Evolutionary conservation across 2,329 filamentous ascomycete species (phyloP).

Genomic region (Coniochaeta prunicola): DNA sequence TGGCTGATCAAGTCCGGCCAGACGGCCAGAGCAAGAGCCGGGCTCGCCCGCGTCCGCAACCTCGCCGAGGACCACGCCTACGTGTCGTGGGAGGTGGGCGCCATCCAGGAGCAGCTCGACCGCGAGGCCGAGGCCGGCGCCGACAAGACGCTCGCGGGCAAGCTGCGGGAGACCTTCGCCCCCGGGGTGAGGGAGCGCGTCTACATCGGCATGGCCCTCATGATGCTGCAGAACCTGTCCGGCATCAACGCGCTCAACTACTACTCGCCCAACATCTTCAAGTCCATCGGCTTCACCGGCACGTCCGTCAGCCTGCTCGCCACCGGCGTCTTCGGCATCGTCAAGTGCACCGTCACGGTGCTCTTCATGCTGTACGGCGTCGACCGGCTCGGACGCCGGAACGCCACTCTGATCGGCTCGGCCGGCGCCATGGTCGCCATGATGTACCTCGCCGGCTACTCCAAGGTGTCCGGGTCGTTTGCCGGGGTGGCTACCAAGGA

Average conservation of each 20-base stretch:
- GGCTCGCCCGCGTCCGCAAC: constrained; percentile 38
- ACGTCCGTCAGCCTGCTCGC: constrained; percentile 26
- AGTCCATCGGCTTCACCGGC: constrained; percentile 26
- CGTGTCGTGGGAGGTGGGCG: constrained; percentile 50
- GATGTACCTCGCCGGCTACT: constrained; percentile 34
- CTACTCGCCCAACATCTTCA: constrained; percentile 33
- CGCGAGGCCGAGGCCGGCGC: constrained; percentile 26
- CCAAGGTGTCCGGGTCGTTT: constrained; percentile 16
- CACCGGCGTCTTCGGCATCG: constrained; percentile 32
- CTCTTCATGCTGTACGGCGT: constrained; percentile 36
- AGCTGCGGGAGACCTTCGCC: too few relatives aligned
- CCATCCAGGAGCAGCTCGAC: constrained; percentile 48
- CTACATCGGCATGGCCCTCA: constrained; percentile 12
- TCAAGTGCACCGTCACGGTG: constrained; percentile 28
- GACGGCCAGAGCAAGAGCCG: constrained; percentile 23
- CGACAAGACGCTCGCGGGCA: too few relatives aligned
- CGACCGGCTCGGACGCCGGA: constrained; percentile 39
- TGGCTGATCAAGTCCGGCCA: constrained; percentile 25
- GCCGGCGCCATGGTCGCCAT: constrained; percentile 30
- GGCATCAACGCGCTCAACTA: constrained; percentile 56
- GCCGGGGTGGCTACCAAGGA: constrained; percentile 24
- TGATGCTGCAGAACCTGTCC: constrained; percentile 27
- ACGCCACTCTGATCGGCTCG: constrained; percentile 36
- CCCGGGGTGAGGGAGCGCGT: constrained; percentile 35
- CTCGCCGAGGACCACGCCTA: constrained; percentile 43